Evolutionary conservation across 2,329 filamentous ascomycete species (phyloP).

Genomic region (Nemania bipapillata): DNA sequence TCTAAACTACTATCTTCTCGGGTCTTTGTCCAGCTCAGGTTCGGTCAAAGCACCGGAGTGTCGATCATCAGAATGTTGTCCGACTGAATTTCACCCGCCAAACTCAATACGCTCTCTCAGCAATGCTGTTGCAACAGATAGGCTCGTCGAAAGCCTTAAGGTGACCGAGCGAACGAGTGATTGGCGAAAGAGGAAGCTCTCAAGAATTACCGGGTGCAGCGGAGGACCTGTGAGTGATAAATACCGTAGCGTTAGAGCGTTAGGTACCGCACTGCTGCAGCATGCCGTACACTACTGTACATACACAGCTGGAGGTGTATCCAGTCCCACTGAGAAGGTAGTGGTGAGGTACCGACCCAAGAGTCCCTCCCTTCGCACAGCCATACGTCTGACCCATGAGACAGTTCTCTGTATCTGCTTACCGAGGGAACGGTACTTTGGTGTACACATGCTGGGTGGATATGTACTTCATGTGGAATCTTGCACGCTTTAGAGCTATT

Average conservation of each 20-base stretch:
- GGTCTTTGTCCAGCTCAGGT: neutral
- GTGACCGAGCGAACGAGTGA: constrained; percentile 28
- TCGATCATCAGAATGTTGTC: constrained; percentile 12
- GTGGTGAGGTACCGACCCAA: neutral
- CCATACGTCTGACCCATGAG: neutral
- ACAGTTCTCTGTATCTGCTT: neutral
- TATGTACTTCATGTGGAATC: constrained; percentile 16
- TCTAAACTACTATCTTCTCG: neutral
- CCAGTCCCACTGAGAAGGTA: neutral
- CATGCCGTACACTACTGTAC: constrained; percentile 8
- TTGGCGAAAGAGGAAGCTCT: constrained; percentile 43
- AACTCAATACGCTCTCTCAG: constrained; percentile 1
- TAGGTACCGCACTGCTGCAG: constrained; percentile 8
- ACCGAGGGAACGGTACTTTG: neutral
- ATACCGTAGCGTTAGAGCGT: constrained; percentile 12
- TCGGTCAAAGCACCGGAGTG: constrained; percentile 17
- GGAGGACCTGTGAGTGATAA: constrained; percentile 33
- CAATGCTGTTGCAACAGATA: constrained; percentile 18
- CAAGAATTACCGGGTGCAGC: constrained; percentile 31
- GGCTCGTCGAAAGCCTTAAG: constrained; percentile 16
- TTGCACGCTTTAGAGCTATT: constrained; percentile 30
- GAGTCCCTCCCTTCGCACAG: neutral
- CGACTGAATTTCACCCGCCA: constrained; percentile 8
- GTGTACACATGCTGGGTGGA: neutral
- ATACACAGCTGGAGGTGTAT: neutral